Evolutionary conservation across 148 eudicot genomes (phyloP).

Genomic region (Diospyros kaki): DNA sequence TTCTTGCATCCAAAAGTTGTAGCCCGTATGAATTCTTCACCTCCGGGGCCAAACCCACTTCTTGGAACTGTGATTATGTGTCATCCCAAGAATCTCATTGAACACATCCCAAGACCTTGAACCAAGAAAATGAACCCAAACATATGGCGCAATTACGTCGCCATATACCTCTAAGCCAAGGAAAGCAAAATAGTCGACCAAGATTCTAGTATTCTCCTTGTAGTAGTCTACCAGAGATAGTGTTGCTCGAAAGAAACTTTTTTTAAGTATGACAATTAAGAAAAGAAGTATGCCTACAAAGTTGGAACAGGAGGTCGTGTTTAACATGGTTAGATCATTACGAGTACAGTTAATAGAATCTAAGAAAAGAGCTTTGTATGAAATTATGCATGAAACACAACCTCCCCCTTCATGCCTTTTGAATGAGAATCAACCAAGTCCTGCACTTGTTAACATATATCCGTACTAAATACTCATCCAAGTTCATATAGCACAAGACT

Average conservation of each 20-base stretch:
- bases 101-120: constrained; percentile 71
- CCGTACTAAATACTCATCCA: no score
- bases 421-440: no score
- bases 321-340: no score
- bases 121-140: constrained; percentile 92
- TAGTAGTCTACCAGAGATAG: constrained; percentile 47
- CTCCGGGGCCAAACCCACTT: constrained; percentile 63
- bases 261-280: no score
- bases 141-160: constrained; percentile 69
- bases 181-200: constrained; percentile 46
- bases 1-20: constrained; percentile 68
- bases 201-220: constrained; percentile 59
- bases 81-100: constrained; percentile 57
- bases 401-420: no score
- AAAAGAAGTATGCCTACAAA: no score
- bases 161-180: constrained; percentile 60
- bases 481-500: no score
- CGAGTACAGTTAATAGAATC: no score
- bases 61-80: constrained; percentile 74
- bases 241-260: constrained; percentile 28
- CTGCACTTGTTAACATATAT: no score
- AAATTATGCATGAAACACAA: no score
- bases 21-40: constrained; percentile 66
- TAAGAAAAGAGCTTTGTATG: no score
- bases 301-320: no score